phyloP scores from a whole-genome alignment of 768 basidiomycete genomes.

The Gyrodon lividus region DNA sequence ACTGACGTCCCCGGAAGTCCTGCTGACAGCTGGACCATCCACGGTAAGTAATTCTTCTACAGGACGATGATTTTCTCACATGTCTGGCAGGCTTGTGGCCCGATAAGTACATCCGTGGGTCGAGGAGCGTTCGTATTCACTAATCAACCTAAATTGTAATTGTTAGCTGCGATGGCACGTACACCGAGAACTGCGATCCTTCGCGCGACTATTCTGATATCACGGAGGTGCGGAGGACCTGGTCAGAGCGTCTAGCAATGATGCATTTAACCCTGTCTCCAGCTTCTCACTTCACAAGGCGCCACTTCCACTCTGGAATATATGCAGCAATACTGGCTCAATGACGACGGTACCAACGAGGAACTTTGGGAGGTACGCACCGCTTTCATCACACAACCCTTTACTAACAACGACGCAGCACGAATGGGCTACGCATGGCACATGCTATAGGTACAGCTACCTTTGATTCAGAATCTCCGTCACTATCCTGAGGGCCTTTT shows the following conservation, averaged over 20 bases:
- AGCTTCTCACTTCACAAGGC: constrained; percentile 60
- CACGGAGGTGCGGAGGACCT: constrained; percentile 30
- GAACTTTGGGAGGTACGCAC: constrained; percentile 64
- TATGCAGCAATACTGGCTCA: constrained; percentile 65
- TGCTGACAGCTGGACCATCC: constrained; percentile 69
- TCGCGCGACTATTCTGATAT: constrained; percentile 48
- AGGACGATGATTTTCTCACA: constrained; percentile 1
- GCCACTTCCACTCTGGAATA: constrained; percentile 57
- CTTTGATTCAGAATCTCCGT: background rate
- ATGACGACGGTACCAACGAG: constrained; percentile 57
- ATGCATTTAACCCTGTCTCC: background rate
- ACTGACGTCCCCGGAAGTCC: constrained; percentile 64
- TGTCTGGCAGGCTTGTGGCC: constrained; percentile 57
- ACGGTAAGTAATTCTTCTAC: constrained; percentile 45
- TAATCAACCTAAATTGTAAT: background rate
- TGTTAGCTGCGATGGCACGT: constrained; percentile 53
- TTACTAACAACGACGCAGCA: constrained; percentile 41
- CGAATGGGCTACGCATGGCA: constrained; percentile 73
- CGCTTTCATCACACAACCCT: background rate
- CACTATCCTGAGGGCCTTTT: background rate
- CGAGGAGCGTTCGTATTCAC: background rate
- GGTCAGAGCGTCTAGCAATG: background rate
- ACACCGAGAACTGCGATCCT: constrained; percentile 36
- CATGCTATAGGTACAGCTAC: constrained; percentile 35
- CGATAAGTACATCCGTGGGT: constrained; percentile 44